A percentile compares a stretch with the other conserved stretches of the same genome.
Conservation (phyloP, 202 grass and related monocot genomes). For the Eragrostis tef region DNA sequence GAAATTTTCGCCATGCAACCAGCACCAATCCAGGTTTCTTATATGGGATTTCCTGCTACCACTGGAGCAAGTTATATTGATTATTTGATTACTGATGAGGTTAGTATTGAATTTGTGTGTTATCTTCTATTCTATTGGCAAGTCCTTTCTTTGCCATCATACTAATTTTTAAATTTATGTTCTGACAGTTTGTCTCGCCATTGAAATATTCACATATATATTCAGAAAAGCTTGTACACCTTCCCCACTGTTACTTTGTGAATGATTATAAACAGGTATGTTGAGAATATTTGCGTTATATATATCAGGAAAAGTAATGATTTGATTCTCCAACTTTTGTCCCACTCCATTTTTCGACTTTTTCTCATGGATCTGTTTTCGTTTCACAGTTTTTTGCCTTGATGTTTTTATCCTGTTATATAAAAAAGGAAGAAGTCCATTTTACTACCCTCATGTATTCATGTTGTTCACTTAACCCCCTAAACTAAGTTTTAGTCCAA, state of each 20-base stretch:
- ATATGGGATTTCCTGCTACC: slow-evolving; percentile 89
- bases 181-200: slow-evolving; percentile 82
- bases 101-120: slow-evolving; percentile 35
- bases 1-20: slow-evolving; percentile 89
- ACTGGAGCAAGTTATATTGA: slow-evolving; percentile 85
- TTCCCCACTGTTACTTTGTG: slow-evolving; percentile 91
- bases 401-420: background rate
- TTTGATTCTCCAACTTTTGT: background rate
- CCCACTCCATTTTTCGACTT: background rate
- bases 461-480: too few species aligned
- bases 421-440: too few species aligned
- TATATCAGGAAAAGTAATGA: too few species aligned
- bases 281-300: too few species aligned
- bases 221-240: slow-evolving; percentile 83
- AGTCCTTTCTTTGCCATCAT: slow-evolving; percentile 15
- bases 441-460: too few species aligned
- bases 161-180: background rate
- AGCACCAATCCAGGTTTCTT: slow-evolving; percentile 81
- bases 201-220: slow-evolving; percentile 68
- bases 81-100: slow-evolving; percentile 86
- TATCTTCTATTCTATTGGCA: slow-evolving; percentile 24
- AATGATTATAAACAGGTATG: slow-evolving; percentile 88
- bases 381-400: slow-evolving; percentile 45
- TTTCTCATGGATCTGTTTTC: background rate
- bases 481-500: background rate